These are phyloP conservation scores for Termitomyces eurrhizus DNA, from an alignment of 768 basidiomycete genomes.

Conservation along the genomic window DNA sequence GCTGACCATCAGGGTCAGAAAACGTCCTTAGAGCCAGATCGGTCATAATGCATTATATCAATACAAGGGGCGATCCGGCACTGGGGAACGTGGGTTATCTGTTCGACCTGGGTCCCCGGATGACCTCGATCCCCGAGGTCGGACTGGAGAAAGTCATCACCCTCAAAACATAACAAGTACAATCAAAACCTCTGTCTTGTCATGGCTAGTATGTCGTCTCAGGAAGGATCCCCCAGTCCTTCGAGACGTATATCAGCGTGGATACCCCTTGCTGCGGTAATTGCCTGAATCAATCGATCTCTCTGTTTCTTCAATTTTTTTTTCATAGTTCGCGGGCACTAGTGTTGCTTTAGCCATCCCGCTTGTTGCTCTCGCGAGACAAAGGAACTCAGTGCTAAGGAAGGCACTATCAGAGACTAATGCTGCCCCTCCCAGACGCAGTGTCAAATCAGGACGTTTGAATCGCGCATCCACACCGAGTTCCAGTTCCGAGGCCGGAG, in stretches of 20 bases:
- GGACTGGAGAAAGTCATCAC: not conserved
- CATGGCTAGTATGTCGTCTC: constrained; percentile 6
- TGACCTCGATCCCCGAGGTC: not conserved
- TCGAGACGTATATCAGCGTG: constrained; percentile 15
- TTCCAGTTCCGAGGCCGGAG: constrained; percentile 16
- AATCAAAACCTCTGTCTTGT: not conserved
- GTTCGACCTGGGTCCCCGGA: too few relatives aligned
- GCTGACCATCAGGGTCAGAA: not conserved
- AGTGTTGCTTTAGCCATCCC: constrained; percentile 29
- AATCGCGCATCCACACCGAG: constrained; percentile 8
- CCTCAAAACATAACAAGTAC: constrained; percentile 5
- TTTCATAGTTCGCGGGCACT: constrained; percentile 19
- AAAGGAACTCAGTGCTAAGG: constrained; percentile 22
- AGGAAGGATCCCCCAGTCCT: not conserved
- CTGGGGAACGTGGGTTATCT: not conserved
- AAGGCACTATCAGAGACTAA: constrained; percentile 21
- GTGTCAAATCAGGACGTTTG: constrained; percentile 11
- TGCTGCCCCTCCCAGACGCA: constrained; percentile 28
- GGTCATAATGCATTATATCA: not conserved
- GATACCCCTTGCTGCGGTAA: constrained; percentile 17
- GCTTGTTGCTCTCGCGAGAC: constrained; percentile 30
- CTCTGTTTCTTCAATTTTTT: not conserved
- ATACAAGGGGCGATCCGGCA: not conserved
- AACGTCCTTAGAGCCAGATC: not conserved
- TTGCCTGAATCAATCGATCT: not conserved